Evolutionary conservation across 75 land plant genomes (phyloP).

Genomic region (Selaginella moellendorffii): DNA sequence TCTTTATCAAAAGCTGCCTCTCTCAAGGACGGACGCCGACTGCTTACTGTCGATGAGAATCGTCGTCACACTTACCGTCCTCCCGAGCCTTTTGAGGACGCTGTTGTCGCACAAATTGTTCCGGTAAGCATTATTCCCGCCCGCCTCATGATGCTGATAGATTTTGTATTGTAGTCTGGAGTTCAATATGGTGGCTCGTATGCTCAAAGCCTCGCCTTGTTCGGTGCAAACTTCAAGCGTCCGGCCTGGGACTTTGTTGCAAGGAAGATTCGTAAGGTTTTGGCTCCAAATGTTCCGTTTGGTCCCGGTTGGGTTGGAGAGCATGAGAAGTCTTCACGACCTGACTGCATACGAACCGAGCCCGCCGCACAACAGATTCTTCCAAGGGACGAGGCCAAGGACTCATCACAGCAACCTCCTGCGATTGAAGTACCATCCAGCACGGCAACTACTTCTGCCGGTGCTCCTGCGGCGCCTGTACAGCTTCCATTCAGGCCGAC

Average conservation of each 20-base stretch:
- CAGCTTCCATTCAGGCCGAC: not conserved
- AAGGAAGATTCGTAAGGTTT: constrained; percentile 37
- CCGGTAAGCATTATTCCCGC: not conserved
- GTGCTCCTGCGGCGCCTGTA: not conserved
- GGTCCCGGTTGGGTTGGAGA: constrained; percentile 98
- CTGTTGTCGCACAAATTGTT: not conserved
- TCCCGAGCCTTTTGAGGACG: constrained; percentile 22
- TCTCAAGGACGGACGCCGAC: constrained; percentile 41
- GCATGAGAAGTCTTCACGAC: constrained; percentile 42
- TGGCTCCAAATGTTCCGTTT: constrained; percentile 55
- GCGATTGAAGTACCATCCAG: constrained; percentile 3
- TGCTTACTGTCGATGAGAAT: constrained; percentile 47
- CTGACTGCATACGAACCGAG: constrained; percentile 11
- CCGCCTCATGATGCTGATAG: not conserved
- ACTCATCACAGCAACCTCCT: not conserved
- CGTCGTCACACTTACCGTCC: constrained; percentile 51
- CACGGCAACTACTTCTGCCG: not conserved
- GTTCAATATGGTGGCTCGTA: constrained; percentile 48
- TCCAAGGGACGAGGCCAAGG: not conserved
- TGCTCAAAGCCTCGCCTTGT: constrained; percentile 84
- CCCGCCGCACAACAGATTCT: constrained; percentile 15
- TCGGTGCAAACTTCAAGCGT: constrained; percentile 60
- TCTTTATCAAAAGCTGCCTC: constrained; percentile 24
- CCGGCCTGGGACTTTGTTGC: constrained; percentile 69
- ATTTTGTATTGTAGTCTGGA: constrained; percentile 24